Conservation (phyloP, 352 stramenopile species). For the Thalassiosira hispida region DNA sequence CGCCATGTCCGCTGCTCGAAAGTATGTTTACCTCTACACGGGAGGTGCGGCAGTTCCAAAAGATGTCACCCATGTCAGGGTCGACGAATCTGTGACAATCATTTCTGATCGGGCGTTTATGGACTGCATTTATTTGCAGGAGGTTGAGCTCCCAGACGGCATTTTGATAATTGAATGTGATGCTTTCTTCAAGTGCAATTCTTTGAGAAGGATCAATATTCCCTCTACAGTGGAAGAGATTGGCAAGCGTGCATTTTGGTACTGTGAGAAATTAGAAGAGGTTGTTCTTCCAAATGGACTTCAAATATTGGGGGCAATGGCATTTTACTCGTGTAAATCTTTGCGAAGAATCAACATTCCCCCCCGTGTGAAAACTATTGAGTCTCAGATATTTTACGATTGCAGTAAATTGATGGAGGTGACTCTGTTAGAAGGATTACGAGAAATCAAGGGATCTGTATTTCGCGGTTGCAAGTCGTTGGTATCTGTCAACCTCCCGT, state of each 20-base stretch:
- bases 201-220: not conserved
- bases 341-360: not conserved
- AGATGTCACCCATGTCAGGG: not conserved
- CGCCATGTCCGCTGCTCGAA: too few relatives aligned
- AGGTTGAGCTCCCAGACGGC: not conserved
- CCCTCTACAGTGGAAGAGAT: slow-evolving; percentile 4
- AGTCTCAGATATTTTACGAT: not conserved
- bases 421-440: not conserved
- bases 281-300: slow-evolving; percentile 6
- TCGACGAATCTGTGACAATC: not conserved
- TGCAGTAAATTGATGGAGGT: not conserved
- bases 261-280: slow-evolving; percentile 2
- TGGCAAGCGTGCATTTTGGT: not conserved
- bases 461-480: not conserved
- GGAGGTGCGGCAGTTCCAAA: not conserved
- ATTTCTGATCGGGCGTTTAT: not conserved
- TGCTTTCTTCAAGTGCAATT: not conserved
- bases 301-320: not conserved
- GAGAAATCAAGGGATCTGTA: not conserved
- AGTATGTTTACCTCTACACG: not conserved
- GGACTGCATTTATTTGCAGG: not conserved
- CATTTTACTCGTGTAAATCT: slow-evolving; percentile 1
- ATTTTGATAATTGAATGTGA: not conserved
- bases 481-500: not conserved
- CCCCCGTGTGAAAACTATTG: not conserved